phyloP scores from a whole-genome alignment of 1,284 basidiomycete species.

The Rhodotorula sp. region DNA sequence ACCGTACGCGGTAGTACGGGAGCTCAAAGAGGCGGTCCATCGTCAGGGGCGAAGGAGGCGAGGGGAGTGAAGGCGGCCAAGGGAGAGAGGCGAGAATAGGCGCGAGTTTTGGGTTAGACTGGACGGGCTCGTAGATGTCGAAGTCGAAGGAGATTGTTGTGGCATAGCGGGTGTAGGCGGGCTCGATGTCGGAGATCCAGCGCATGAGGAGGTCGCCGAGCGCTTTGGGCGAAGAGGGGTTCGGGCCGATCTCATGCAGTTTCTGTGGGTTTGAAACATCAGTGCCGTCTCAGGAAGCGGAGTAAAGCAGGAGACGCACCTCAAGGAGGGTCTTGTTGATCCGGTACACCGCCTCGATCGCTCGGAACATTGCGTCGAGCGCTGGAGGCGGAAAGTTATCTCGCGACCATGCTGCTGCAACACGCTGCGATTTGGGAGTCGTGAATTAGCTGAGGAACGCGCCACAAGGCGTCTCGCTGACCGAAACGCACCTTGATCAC shows the following conservation, averaged over 20 bases:
- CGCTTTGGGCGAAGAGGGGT: conserved; percentile 89
- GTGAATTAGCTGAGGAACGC: too few species aligned
- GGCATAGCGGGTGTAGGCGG: conserved; percentile 80
- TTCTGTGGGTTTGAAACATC: conserved; percentile 57
- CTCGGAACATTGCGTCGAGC: conserved; percentile 90
- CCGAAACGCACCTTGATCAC: conserved; percentile 76
- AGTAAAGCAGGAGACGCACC: conserved; percentile 54
- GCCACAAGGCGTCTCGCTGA: too few species aligned
- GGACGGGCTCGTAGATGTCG: conserved; percentile 76
- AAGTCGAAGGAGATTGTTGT: conserved; percentile 73
- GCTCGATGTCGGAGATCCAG: conserved; percentile 90
- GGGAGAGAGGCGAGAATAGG: conserved; percentile 72
- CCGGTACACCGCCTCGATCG: conserved; percentile 87
- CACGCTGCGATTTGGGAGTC: conserved; percentile 62
- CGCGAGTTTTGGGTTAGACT: conserved; percentile 68
- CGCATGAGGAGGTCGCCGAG: conserved; percentile 94
- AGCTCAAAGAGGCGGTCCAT: conserved; percentile 40
- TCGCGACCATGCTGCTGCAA: conserved; percentile 93
- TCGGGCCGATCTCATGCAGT: conserved; percentile 89
- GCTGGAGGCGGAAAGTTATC: conserved; percentile 88
- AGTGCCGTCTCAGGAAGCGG: background rate
- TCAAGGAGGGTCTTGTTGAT: conserved; percentile 77
- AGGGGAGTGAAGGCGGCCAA: conserved; percentile 54
- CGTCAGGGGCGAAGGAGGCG: conserved; percentile 53
- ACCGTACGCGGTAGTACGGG: conserved; percentile 78